A percentile compares a stretch with the other conserved stretches of the same genome.
Evolutionary conservation across 2,329 filamentous ascomycete genomes (phyloP).

Genomic region (Ceratocystis colombiana): DNA sequence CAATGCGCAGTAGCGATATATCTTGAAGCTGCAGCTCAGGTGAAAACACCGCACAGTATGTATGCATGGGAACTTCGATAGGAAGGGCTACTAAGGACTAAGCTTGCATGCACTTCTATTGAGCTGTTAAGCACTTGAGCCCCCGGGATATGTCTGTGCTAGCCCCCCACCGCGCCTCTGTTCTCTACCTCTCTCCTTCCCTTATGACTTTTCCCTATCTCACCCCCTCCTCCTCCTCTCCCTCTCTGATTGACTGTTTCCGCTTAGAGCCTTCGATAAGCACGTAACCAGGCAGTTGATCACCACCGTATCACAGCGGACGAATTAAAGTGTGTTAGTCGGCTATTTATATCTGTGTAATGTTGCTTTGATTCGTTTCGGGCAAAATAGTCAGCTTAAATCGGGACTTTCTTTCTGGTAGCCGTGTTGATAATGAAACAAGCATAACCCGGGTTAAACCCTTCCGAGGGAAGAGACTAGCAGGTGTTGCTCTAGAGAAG

Average conservation of each 20-base stretch:
- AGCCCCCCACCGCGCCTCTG: no score
- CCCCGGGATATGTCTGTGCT: no score
- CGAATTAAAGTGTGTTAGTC: slow-evolving; percentile 10
- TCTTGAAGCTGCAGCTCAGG: background rate
- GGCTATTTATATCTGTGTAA: slow-evolving; percentile 5
- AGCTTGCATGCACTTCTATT: background rate
- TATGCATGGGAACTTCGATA: background rate
- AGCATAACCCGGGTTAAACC: slow-evolving; percentile 9
- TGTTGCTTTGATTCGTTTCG: background rate
- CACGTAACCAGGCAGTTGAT: background rate
- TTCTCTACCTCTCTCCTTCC: no score
- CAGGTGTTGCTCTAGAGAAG: background rate
- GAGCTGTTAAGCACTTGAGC: no score
- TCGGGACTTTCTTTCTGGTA: background rate
- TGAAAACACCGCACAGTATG: background rate
- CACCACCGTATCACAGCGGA: slow-evolving; percentile 5
- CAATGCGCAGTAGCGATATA: background rate
- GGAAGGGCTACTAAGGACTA: background rate
- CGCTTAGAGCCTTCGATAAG: no score
- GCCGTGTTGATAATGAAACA: background rate
- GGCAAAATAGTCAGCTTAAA: background rate
- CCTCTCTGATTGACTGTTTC: no score
- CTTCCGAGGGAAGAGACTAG: background rate
- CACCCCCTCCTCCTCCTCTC: no score
- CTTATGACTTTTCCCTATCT: no score